These are phyloP conservation scores for Gamarada debralockiae DNA, from an alignment of 495 filamentous ascomycete genomes.

Conservation along the genomic window DNA sequence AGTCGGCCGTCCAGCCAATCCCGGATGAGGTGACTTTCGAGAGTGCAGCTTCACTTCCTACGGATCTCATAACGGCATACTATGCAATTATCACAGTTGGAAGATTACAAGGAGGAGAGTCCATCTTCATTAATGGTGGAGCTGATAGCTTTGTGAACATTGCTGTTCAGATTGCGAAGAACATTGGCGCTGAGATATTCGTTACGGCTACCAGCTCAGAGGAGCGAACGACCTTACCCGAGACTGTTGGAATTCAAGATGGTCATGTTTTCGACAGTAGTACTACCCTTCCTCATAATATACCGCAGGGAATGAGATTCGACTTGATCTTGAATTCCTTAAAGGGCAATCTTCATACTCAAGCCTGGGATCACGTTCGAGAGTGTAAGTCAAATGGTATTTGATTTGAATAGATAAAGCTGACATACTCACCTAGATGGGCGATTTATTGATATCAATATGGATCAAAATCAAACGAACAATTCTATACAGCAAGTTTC, in stretches of 20 bases:
- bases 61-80: conserved; percentile 43
- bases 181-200: background rate
- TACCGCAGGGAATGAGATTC: no score
- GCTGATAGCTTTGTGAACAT: background rate
- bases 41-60: conserved; percentile 49
- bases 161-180: background rate
- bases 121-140: background rate
- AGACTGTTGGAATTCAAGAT: background rate
- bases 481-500: background rate
- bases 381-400: background rate
- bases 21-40: conserved; percentile 45
- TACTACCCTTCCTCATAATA: no score
- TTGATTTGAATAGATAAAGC: background rate
- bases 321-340: background rate
- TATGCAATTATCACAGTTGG: background rate
- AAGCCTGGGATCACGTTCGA: background rate
- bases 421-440: background rate
- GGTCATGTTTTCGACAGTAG: background rate
- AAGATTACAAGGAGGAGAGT: background rate
- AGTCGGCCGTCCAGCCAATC: conserved; percentile 32
- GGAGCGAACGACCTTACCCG: background rate
- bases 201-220: background rate
- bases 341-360: background rate
- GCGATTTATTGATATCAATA: background rate
- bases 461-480: background rate